Percentiles rank a stretch among this genome's conserved stretches.
These are phyloP conservation scores for Hymenoscyphus occultus DNA, from an alignment of 2,329 filamentous ascomycete genomes.

Conservation along the genomic window DNA sequence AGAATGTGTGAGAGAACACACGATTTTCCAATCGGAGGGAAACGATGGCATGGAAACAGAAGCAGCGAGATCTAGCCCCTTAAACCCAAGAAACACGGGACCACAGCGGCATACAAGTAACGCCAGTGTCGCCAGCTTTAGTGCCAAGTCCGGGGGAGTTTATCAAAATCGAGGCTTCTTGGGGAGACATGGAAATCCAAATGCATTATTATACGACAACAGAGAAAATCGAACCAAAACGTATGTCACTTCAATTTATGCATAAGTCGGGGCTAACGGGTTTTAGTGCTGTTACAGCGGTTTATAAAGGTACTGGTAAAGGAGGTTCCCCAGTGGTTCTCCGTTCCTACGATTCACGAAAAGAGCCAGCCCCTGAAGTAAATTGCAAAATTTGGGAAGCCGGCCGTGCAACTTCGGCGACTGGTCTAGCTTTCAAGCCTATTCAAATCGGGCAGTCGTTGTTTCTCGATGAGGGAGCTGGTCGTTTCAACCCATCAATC, in stretches of 20 bases:
- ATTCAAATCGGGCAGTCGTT: constrained; percentile 90
- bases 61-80: constrained; percentile 34
- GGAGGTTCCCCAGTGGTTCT: constrained; percentile 69
- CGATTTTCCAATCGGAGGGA: constrained; percentile 74
- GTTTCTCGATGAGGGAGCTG: constrained; percentile 89
- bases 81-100: constrained; percentile 44
- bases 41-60: constrained; percentile 57
- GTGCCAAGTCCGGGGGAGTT: constrained; percentile 59
- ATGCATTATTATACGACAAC: constrained; percentile 83
- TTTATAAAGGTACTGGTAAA: constrained; percentile 78
- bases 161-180: constrained; percentile 54
- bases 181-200: constrained; percentile 71
- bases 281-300: constrained; percentile 79
- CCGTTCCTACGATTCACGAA: constrained; percentile 91
- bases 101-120: constrained; percentile 67
- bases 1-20: constrained; percentile 83
- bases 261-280: constrained; percentile 22
- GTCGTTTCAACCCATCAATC: constrained; percentile 88
- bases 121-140: constrained; percentile 79
- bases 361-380: constrained; percentile 85
- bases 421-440: constrained; percentile 91
- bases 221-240: constrained; percentile 86
- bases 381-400: constrained; percentile 98
- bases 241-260: constrained; percentile 51
- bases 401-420: constrained; percentile 88